phyloP scores from a whole-genome alignment of 2,329 filamentous ascomycete species.

The Exophiala oligosperma region DNA sequence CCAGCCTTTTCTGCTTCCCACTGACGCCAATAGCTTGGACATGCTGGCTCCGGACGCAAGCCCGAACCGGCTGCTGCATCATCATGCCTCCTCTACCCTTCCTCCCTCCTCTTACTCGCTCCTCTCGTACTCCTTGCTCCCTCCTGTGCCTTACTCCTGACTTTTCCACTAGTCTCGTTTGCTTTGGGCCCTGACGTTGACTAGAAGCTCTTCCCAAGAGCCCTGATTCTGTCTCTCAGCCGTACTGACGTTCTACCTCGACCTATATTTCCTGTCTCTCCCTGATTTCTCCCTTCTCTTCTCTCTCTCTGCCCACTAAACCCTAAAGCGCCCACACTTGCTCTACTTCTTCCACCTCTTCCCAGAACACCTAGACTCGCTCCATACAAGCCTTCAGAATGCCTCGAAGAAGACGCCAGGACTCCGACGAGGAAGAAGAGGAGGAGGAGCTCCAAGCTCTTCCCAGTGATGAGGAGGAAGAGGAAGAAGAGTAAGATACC shows the following conservation, averaged over 20 bases:
- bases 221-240: slow-evolving; percentile 12
- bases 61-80: neutral
- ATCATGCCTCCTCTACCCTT: neutral
- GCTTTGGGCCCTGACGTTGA: slow-evolving; percentile 22
- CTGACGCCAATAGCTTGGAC: slow-evolving; percentile 2
- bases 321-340: too few species aligned
- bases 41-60: neutral
- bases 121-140: slow-evolving; percentile 7
- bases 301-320: neutral
- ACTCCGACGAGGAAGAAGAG: slow-evolving; percentile 48
- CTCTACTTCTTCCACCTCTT: slow-evolving; percentile 34
- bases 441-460: slow-evolving; percentile 49
- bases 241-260: slow-evolving; percentile 1
- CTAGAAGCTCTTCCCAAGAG: slow-evolving; percentile 17
- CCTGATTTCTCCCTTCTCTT: neutral
- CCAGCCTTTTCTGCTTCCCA: slow-evolving; percentile 3
- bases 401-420: slow-evolving; percentile 51
- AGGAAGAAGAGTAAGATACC: slow-evolving; percentile 48
- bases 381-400: slow-evolving; percentile 35
- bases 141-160: slow-evolving; percentile 7
- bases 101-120: slow-evolving; percentile 11
- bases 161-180: neutral
- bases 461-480: slow-evolving; percentile 51
- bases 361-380: neutral
- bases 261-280: neutral